Evolutionary conservation across 495 filamentous ascomycete genomes (phyloP), one percentile per base, ranked within the genome.

Genomic region (Coniosporium apollinis): DNA sequence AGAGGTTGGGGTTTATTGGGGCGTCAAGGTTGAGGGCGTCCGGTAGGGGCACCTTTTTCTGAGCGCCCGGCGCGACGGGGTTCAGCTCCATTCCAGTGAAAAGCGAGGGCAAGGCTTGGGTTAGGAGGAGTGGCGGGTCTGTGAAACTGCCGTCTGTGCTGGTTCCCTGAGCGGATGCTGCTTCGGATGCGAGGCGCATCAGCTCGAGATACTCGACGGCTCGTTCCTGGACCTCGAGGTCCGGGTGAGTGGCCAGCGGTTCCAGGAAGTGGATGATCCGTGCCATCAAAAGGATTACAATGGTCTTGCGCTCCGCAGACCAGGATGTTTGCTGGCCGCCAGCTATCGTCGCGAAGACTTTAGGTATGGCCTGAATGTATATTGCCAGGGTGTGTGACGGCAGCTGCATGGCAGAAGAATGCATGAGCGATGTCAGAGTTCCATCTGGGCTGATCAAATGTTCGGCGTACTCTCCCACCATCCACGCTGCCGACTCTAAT

Each of bases 191-290:
- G 28, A 97, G 62, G 29, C 82, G 79, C 45, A 94, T 70, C 3
- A 96, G 66, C 47, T 97, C 89, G 2, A 80, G 65, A 46, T 87
- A 91, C 48, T 94, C 87, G 11, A 94, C 86, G 5, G 84, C 75
- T 32, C 91, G 71, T 56, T 96, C 89, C 54, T 97, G 89, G n/a
- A 96, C 83, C 47, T 96, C 89, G 7, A 97, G 61, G 44, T 73
- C 78, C 0, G 91, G 83, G 50, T 94, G 84, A 3, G 70, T 66
- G 0, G 74, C 65, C 18, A 94, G 56, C 0, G 72, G 65, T 34
- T 93, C 86, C 2, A 93, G 60, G 29, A 84, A 79, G 43, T 82
- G 65, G 16, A 89, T 64, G n/a, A 92, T 67, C 18, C 82, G 70
- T 16, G 76, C 74, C 54, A 91, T 69, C 1, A 91, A 63, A 15